These are phyloP conservation scores for Dioszegia hungarica DNA, from an alignment of 768 basidiomycete genomes.

Conservation along the genomic window DNA sequence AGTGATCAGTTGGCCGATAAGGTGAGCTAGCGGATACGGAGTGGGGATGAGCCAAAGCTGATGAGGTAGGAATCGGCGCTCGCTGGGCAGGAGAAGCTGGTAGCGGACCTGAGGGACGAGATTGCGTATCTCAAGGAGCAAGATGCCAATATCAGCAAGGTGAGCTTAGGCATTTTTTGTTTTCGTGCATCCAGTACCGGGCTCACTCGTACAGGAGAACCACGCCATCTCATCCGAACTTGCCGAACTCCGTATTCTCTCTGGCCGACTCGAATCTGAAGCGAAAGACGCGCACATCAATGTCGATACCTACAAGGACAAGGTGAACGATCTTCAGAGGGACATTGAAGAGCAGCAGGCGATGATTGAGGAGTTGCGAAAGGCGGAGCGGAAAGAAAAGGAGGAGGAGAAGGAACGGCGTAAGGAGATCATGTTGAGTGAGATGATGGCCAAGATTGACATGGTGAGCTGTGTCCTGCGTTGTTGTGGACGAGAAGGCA, in stretches of 20 bases:
- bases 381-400: conserved; percentile 73
- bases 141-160: conserved; percentile 71
- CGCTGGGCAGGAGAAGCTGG: conserved; percentile 71
- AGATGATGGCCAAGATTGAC: conserved; percentile 99
- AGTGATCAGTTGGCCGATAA: conserved; percentile 86
- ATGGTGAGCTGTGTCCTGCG: conserved; percentile 56
- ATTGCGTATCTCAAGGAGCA: conserved; percentile 85
- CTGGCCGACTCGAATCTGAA: conserved; percentile 89
- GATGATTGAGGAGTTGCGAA: conserved; percentile 82
- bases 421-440: conserved; percentile 98
- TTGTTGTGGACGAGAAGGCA: background rate
- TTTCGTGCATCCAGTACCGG: background rate
- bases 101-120: conserved; percentile 85
- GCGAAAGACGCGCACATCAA: conserved; percentile 91
- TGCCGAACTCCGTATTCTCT: conserved; percentile 83
- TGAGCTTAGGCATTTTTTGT: conserved; percentile 38
- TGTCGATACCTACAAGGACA: conserved; percentile 90
- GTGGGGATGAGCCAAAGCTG: background rate
- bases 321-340: conserved; percentile 74
- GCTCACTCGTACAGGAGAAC: conserved; percentile 63
- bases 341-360: conserved; percentile 51
- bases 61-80: conserved; percentile 64
- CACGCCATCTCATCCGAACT: conserved; percentile 88
- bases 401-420: conserved; percentile 97
- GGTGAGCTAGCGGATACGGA: conserved; percentile 30